These are phyloP conservation scores for Phytophthora melonis DNA, from an alignment of 352 stramenopile genomes.

Conservation along the genomic window DNA sequence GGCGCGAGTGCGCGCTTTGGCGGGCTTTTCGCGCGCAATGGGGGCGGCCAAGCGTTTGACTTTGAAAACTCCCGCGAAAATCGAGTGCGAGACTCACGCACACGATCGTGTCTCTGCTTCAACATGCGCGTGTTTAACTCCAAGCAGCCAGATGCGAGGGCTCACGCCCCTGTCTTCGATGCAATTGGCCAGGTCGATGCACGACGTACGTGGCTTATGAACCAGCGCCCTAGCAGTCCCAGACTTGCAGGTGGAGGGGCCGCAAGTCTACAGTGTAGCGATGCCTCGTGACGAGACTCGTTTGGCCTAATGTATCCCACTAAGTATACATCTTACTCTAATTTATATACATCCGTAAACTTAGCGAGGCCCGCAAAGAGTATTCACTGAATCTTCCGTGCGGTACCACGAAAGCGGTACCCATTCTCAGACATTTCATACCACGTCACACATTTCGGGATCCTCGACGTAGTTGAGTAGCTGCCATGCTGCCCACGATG, in stretches of 20 bases:
- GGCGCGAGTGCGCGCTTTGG: neutral
- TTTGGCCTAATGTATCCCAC: neutral
- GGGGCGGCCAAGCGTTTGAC: slow-evolving; percentile 1
- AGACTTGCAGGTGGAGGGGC: no score
- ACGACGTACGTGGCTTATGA: neutral
- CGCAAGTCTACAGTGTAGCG: no score
- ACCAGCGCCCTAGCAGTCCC: neutral
- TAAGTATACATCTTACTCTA: neutral
- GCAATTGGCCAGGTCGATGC: neutral
- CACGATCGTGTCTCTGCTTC: slow-evolving; percentile 30
- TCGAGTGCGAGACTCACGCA: neutral
- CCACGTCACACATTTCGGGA: slow-evolving; percentile 25
- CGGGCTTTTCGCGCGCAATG: slow-evolving; percentile 8
- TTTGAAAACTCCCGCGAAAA: slow-evolving; percentile 35
- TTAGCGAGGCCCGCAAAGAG: slow-evolving; percentile 9
- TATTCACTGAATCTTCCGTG: slow-evolving; percentile 24
- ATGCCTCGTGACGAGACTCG: neutral
- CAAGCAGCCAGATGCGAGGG: slow-evolving; percentile 20
- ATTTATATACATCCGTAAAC: neutral
- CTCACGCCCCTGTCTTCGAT: neutral
- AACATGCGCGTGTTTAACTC: slow-evolving; percentile 32
- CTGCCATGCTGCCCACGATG: slow-evolving; percentile 52
- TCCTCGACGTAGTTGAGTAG: neutral
- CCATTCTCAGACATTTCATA: neutral
- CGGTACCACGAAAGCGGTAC: slow-evolving; percentile 14